Evolutionary conservation across 2,329 filamentous ascomycete species (phyloP).

Genomic region (Capronia epimyces): DNA sequence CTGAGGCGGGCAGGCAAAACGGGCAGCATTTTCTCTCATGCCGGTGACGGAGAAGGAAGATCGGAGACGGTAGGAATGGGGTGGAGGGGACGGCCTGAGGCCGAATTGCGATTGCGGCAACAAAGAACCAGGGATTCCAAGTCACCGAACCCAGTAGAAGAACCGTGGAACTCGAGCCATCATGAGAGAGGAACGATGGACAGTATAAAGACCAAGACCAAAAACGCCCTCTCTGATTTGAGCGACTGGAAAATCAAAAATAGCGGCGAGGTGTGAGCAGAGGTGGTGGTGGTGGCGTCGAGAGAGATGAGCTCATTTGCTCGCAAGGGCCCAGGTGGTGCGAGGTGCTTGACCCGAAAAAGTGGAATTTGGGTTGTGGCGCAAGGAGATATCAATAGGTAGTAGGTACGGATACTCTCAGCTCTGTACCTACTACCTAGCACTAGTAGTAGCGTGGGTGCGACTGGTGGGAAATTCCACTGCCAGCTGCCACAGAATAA

Average conservation of each 20-base stretch:
- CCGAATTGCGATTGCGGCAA: neutral
- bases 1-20: neutral
- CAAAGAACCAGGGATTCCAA: neutral
- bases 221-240: neutral
- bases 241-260: neutral
- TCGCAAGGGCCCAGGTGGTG: neutral
- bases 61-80: neutral
- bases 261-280: neutral
- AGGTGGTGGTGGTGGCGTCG: too few relatives aligned
- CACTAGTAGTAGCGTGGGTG: neutral
- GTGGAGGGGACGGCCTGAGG: neutral
- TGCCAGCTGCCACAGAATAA: neutral
- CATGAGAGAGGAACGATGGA: neutral
- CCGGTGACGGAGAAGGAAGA: too few relatives aligned
- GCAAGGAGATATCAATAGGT: neutral
- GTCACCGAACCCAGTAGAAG: neutral
- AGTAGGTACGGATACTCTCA: neutral
- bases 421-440: too few relatives aligned
- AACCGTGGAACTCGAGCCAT: neutral
- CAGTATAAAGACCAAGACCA: neutral
- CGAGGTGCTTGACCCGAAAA: neutral
- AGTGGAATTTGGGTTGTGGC: neutral
- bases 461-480: neutral
- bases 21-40: constrained; percentile 1
- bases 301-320: too few relatives aligned